These are phyloP conservation scores for thale cress (Arabidopsis thaliana) DNA, from an alignment of 345 rosid species.

Conservation along the genomic window TAIR10.1 NC_003075.7:12599501-12600000, in stretches of 20 bases:
- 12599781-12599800: background rate
- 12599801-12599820: background rate
- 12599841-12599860: conserved; percentile 18
- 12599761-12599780: background rate
- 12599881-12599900: background rate
- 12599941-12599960: conserved; percentile 13
- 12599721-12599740: conserved; percentile 10
- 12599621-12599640: background rate
- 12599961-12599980: conserved; percentile 28
- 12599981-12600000: background rate
- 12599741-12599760: conserved; percentile 7
- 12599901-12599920: background rate
- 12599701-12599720: background rate
- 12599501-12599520: conserved; percentile 6
- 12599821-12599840: conserved; percentile 1
- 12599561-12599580: background rate
- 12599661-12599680: conserved; percentile 13
- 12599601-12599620: background rate
- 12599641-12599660: background rate
- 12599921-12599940: background rate
- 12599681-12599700: background rate
- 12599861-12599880: conserved; percentile 9
- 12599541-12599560: background rate
- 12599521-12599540: background rate
- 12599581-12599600: background rate